Evolutionary conservation across 148 eudicot genomes (phyloP), one percentile per base, ranked within the genome.

Genomic region (Dianthus caryophyllus): DNA sequence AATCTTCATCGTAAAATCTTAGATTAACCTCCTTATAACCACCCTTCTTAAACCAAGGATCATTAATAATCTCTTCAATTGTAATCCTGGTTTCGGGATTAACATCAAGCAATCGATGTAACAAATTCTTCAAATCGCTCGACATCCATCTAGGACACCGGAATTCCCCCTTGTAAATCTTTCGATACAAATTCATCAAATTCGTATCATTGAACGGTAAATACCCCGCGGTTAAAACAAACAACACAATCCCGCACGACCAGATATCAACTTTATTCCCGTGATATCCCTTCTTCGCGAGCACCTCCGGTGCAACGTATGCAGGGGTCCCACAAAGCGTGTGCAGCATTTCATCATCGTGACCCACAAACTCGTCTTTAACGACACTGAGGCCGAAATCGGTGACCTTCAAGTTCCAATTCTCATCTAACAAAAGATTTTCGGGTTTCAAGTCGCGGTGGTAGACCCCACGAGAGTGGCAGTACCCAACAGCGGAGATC

Each of bases 291-390:
- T 84, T 86, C 60, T 84, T 86, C 0, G 81, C 82, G 0, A 91
- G 65, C 2, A 91, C 78, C 61, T 91, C 97, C 7, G 96, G 96
- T 0, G 96, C 93, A 39, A 90, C 96, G 59, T 90, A 90, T 1
- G 96, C 96, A 1, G 96, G 97, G 0, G 97, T 91, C 5, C 97
- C 97, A 29, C 97, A 91, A 1, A 83, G 56, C 0, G 97, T 91
- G 48, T 86, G 89, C 2, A 91, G 70, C 51, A 81, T 31, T 0
- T 79, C 87, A 62, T 84, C 89, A 21, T 82, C 66, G 4, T 4
- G 2, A 22, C 5, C 14, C 0, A 6, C 33, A 0, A 2, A 17
- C 62, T 16, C 16, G 14, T 61, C 29, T 14, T 61, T 63, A 0
- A 63, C 29, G 0, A 52, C 21, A 11, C 52, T 43, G 2, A 63